These are phyloP conservation scores for Gnomoniopsis sp. DNA, from an alignment of 2,329 filamentous ascomycete genomes.

Conservation along the genomic window DNA sequence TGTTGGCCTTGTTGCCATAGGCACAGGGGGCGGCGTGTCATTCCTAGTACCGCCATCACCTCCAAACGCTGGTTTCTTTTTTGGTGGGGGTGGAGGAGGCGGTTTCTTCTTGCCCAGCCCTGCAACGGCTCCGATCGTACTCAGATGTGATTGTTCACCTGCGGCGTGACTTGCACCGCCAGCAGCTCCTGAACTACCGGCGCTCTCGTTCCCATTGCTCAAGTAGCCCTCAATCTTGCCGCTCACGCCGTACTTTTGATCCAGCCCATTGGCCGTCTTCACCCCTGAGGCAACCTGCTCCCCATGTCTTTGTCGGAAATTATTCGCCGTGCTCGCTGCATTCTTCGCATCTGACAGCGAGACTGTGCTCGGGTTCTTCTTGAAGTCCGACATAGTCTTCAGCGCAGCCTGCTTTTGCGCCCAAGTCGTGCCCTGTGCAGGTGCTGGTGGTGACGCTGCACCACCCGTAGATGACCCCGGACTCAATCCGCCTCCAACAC, in stretches of 20 bases:
- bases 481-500: conserved; percentile 25
- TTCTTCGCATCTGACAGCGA: conserved; percentile 55
- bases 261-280: conserved; percentile 52
- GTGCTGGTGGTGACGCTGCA: conserved; percentile 26
- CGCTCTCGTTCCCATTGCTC: conserved; percentile 3
- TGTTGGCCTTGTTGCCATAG: conserved; percentile 46
- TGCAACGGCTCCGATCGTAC: conserved; percentile 16
- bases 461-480: conserved; percentile 20
- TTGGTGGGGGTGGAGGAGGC: conserved; percentile 46
- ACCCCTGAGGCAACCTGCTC: conserved; percentile 63
- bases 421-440: conserved; percentile 55
- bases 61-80: conserved; percentile 43
- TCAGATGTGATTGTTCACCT: conserved; percentile 8
- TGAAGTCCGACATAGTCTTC: conserved; percentile 56
- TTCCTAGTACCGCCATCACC: conserved; percentile 19
- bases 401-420: conserved; percentile 63
- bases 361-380: conserved; percentile 59
- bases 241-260: conserved; percentile 58
- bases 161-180: neutral
- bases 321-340: conserved; percentile 60
- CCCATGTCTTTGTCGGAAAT: conserved; percentile 68
- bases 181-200: neutral
- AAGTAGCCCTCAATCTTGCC: conserved; percentile 32
- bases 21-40: conserved; percentile 48
- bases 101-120: conserved; percentile 49